A percentile compares a stretch with the other conserved stretches of the same genome.
These are phyloP conservation scores for Podaxis carcinomalis DNA, from an alignment of 768 basidiomycete genomes.

Conservation along the genomic window DNA sequence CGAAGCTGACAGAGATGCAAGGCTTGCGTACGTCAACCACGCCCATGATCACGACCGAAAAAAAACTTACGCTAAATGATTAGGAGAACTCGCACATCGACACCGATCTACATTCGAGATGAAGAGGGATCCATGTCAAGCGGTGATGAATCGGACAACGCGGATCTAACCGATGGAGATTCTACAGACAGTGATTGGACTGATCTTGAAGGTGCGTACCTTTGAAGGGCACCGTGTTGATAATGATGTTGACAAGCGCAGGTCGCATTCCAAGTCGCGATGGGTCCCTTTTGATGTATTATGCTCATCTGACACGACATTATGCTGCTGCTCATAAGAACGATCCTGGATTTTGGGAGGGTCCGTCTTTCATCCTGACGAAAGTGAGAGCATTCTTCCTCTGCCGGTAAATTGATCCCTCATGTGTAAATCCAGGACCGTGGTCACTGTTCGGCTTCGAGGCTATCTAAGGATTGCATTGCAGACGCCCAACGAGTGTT, in stretches of 20 bases:
- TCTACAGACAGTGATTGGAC: constrained; percentile 48
- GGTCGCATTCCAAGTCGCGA: constrained; percentile 12
- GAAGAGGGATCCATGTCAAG: constrained; percentile 55
- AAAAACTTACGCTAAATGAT: background rate
- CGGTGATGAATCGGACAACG: constrained; percentile 78
- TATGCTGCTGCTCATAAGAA: constrained; percentile 34
- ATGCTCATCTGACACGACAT: constrained; percentile 43
- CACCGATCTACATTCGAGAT: constrained; percentile 30
- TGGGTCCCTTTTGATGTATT: constrained; percentile 35
- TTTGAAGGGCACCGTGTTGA: background rate
- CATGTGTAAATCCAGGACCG: constrained; percentile 4
- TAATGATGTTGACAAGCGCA: background rate
- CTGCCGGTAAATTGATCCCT: constrained; percentile 15
- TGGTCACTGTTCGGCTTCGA: background rate
- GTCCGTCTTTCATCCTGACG: constrained; percentile 39
- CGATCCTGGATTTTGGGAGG: constrained; percentile 40
- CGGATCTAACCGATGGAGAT: constrained; percentile 56
- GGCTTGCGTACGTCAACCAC: constrained; percentile 53
- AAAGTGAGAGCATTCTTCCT: constrained; percentile 30
- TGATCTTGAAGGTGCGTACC: constrained; percentile 35
- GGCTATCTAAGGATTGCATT: background rate
- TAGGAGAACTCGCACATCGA: constrained; percentile 51
- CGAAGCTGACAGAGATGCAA: constrained; percentile 67
- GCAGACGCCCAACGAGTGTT: background rate
- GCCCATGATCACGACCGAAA: background rate